These are phyloP conservation scores for Raffaelea arxii DNA, from an alignment of 2,329 filamentous ascomycete species.

Conservation along the genomic window DNA sequence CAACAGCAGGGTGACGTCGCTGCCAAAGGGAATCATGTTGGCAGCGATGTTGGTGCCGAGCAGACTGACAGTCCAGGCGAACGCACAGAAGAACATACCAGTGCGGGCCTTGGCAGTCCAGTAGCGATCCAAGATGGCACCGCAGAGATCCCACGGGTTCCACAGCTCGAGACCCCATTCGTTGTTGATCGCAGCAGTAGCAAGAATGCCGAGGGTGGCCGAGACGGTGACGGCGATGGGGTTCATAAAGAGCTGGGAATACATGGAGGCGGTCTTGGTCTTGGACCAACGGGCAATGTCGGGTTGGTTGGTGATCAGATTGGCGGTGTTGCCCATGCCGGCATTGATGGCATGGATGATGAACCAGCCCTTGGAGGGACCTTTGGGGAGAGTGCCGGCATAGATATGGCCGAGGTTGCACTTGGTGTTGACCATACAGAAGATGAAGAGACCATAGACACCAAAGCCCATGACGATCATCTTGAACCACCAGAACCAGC, in stretches of 20 bases:
- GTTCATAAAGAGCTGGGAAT: conserved; percentile 30
- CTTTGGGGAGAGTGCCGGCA: conserved; percentile 14
- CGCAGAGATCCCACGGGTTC: conserved; percentile 16
- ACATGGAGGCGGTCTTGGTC: conserved; percentile 27
- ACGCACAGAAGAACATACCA: conserved; percentile 13
- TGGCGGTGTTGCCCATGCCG: conserved; percentile 23
- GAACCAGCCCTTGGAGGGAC: conserved; percentile 21
- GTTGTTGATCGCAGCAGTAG: conserved; percentile 32
- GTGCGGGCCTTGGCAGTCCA: conserved; percentile 10
- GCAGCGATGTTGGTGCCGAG: conserved; percentile 16
- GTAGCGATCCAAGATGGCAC: conserved; percentile 15
- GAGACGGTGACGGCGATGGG: conserved; percentile 30
- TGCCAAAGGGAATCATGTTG: conserved; percentile 28
- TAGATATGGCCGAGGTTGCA: conserved; percentile 20
- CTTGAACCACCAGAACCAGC: conserved; percentile 35
- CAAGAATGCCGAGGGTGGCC: conserved; percentile 31
- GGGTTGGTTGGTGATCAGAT: conserved; percentile 29
- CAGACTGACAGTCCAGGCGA: conserved; percentile 13
- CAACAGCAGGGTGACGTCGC: conserved; percentile 24
- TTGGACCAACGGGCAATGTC: conserved; percentile 32
- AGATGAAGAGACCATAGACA: conserved; percentile 21
- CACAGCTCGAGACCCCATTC: conserved; percentile 23
- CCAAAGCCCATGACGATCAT: conserved; percentile 26
- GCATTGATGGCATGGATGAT: conserved; percentile 27
- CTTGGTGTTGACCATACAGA: conserved; percentile 28